Conservation (phyloP, 805 yeast genomes). For the Wickerhamiella kazuoi region DNA sequence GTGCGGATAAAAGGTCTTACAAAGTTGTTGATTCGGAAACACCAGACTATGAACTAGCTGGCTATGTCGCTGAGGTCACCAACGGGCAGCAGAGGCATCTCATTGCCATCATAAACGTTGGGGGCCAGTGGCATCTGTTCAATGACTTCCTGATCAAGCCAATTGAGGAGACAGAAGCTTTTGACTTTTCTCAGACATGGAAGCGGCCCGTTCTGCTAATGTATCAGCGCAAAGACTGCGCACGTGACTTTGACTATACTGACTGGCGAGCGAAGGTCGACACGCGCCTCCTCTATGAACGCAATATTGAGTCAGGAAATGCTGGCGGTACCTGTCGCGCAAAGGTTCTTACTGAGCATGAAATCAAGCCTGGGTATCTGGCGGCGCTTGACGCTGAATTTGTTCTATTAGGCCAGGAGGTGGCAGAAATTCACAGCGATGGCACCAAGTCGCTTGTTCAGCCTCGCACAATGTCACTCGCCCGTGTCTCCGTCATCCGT, state of each 20-base stretch:
- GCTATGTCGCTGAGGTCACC: slow-evolving; percentile 22
- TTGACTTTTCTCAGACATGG: slow-evolving; percentile 59
- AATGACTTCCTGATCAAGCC: slow-evolving; percentile 80
- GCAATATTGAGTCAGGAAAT: slow-evolving; percentile 52
- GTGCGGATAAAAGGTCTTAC: slow-evolving; percentile 8
- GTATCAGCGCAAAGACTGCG: slow-evolving; percentile 8
- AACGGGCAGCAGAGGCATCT: slow-evolving; percentile 17
- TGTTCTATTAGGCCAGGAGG: slow-evolving; percentile 64
- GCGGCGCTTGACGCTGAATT: slow-evolving; percentile 96
- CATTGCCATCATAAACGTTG: slow-evolving; percentile 20
- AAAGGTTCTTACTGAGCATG: slow-evolving; percentile 45
- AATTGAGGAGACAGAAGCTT: slow-evolving; percentile 58
- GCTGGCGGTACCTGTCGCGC: slow-evolving; percentile 42
- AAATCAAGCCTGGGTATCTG: slow-evolving; percentile 49
- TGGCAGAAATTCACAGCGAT: slow-evolving; percentile 54
- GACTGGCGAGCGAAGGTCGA: slow-evolving; percentile 38
- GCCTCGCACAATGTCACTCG: slow-evolving; percentile 63
- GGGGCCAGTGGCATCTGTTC: slow-evolving; percentile 53
- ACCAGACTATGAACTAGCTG: slow-evolving; percentile 18
- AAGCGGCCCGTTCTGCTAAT: slow-evolving; percentile 39
- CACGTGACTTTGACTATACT: slow-evolving; percentile 26
- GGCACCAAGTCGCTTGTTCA: slow-evolving; percentile 53
- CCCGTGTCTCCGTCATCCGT: slow-evolving; percentile 73
- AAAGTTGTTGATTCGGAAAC: slow-evolving; percentile 6
- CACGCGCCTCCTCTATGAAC: slow-evolving; percentile 50